Evolutionary conservation across 2,329 filamentous ascomycete genomes (phyloP), one percentile per base, ranked within the genome.

Genomic region (Nannizziopsis arthrosporioides): DNA sequence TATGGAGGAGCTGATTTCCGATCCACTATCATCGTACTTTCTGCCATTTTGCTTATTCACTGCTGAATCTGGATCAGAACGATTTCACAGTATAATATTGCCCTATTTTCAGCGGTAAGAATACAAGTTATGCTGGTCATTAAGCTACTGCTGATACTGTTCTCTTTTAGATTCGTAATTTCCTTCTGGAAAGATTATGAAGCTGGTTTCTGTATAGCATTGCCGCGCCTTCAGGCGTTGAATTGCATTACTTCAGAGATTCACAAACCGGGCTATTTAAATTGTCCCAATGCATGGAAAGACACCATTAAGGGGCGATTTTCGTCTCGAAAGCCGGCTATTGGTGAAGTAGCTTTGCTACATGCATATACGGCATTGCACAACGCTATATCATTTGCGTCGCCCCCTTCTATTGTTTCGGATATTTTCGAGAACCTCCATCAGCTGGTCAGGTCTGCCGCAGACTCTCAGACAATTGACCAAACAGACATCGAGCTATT

Each of bases 1-100:
- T 40, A 76, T 78, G 61, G 78, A 82, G 31, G 69, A 71, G 2
- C 68, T 94, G 42, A 80, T 77, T 2, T 75, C 76, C 44, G 78
- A 83, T 39, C 74, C 75, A 1, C 74, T 89, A 57, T 77, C 82
- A 58, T 67, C 67, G 44, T 82, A 81, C 70, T 96, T 94, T 62
- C 75, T 96, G 38, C 76, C 81, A 0, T 94, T 96, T 64, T 95
- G 87, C 65, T 82, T 82, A 11, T 81, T 85, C 45, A 81, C 92
- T 56, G 82, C 85, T 0, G 77, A 86, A 47, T 71, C 93, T 32
- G 81, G 88, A 40, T 62, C 75, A 1, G 77, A 82, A 46, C 77
- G 85, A 35, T 98, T 96, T 60, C 77, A 80, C 47, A 81, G 79
- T 54, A 71, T 95, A n/a, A 75, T 94, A 30, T 72, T 89, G 6